Evolutionary conservation across 2,329 filamentous ascomycete species (phyloP).

Genomic region (Clonostachys chloroleuca): DNA sequence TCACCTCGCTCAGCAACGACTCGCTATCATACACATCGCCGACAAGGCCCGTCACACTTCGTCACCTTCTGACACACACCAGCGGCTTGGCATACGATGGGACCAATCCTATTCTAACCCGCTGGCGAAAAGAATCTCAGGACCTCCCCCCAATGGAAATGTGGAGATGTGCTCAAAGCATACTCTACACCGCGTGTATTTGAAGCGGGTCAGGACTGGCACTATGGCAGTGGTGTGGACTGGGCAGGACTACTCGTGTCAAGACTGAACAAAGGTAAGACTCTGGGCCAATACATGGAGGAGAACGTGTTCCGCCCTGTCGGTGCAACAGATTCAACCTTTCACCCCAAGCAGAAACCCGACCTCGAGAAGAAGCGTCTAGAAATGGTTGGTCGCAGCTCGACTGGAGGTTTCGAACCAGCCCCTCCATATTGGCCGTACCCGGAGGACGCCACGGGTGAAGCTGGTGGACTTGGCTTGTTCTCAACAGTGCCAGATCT

Average conservation of each 20-base stretch:
- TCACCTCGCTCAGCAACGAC: no score
- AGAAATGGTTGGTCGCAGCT: no score
- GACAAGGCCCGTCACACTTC: no score
- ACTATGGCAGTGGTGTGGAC: slow-evolving; percentile 40
- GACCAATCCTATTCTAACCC: slow-evolving; percentile 27
- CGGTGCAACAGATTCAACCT: slow-evolving; percentile 14
- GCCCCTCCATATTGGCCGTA: no score
- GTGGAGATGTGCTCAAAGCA: slow-evolving; percentile 6
- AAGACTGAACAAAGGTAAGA: slow-evolving; percentile 27
- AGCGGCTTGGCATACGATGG: slow-evolving; percentile 39
- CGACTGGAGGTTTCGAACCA: no score
- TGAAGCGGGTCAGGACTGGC: slow-evolving; percentile 40
- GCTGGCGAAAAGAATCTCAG: slow-evolving; percentile 30
- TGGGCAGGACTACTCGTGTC: slow-evolving; percentile 38
- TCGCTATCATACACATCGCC: no score
- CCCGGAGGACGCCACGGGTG: no score
- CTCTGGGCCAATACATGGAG: slow-evolving; percentile 29
- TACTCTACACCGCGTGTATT: slow-evolving; percentile 29
- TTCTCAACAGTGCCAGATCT: no score
- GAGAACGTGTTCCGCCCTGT: slow-evolving; percentile 26
- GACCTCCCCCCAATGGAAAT: slow-evolving; percentile 24
- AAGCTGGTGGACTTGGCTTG: no score
- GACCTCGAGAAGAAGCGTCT: no score
- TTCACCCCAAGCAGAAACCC: not conserved
- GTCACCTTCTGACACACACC: slow-evolving; percentile 40